Evolutionary conservation across 2,329 filamentous ascomycete genomes (phyloP).

Genomic region (Claviceps sp.): DNA sequence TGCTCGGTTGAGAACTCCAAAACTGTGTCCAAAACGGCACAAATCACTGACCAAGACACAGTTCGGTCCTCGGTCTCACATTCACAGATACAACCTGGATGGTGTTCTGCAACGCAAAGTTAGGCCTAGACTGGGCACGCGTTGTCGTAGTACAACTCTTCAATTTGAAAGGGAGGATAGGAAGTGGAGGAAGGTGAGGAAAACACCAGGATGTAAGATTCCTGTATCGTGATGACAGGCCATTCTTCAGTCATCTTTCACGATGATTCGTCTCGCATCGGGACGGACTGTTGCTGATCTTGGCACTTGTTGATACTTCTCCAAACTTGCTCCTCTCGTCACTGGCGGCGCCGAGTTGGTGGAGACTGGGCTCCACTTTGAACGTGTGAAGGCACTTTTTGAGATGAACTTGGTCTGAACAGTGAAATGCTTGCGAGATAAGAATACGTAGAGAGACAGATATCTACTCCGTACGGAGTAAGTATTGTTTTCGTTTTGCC

Average conservation of each 20-base stretch:
- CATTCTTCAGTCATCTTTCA: background rate
- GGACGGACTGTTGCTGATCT: background rate
- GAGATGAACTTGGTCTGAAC: background rate
- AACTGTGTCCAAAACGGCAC: background rate
- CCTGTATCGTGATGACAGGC: background rate
- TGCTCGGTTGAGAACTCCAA: background rate
- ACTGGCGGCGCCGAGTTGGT: background rate
- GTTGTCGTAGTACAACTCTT: background rate
- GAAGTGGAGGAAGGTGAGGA: background rate
- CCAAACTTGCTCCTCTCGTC: background rate
- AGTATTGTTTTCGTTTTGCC: background rate
- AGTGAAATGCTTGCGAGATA: background rate
- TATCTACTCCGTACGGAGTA: no score
- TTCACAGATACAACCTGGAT: background rate
- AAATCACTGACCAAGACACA: background rate
- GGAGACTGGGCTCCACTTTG: background rate
- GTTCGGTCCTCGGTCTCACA: background rate
- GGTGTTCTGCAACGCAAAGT: background rate
- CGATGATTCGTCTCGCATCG: background rate
- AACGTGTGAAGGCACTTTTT: background rate
- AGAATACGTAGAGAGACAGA: background rate
- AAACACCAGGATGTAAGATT: background rate
- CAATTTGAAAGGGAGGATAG: background rate
- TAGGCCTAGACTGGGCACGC: background rate
- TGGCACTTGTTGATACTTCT: background rate